These are phyloP conservation scores for Penicillium atrosanguineum DNA, from an alignment of 495 filamentous ascomycete genomes.

Conservation along the genomic window DNA sequence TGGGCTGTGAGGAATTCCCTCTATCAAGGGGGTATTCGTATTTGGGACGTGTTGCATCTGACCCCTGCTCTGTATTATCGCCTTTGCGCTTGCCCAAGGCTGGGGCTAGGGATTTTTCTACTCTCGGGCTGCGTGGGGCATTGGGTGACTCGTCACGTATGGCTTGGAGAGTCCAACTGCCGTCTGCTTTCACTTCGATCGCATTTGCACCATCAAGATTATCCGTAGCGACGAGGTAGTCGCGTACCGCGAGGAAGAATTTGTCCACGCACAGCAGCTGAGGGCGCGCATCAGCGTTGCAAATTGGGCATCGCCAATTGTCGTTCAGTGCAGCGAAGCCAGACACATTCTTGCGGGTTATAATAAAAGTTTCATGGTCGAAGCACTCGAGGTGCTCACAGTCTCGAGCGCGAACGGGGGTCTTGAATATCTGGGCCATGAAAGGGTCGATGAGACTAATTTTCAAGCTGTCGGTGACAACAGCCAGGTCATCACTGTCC, in stretches of 20 bases:
- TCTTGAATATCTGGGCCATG: slow-evolving; percentile 61
- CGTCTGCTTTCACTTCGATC: slow-evolving; percentile 56
- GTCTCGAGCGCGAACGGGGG: slow-evolving; percentile 61
- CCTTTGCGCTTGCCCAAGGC: slow-evolving; percentile 19
- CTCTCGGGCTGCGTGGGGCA: neutral
- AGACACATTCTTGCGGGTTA: slow-evolving; percentile 52
- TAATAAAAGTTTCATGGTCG: slow-evolving; percentile 78
- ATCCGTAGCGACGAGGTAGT: slow-evolving; percentile 41
- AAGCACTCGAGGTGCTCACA: slow-evolving; percentile 82
- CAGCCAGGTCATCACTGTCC: slow-evolving; percentile 64
- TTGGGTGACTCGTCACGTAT: slow-evolving; percentile 22
- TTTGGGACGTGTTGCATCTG: neutral
- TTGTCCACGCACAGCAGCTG: slow-evolving; percentile 63
- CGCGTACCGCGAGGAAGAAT: slow-evolving; percentile 61
- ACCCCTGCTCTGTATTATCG: neutral
- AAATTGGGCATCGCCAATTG: slow-evolving; percentile 81
- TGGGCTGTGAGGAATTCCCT: neutral
- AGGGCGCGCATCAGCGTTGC: slow-evolving; percentile 70
- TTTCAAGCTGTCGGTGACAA: slow-evolving; percentile 60
- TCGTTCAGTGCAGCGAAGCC: slow-evolving; percentile 60
- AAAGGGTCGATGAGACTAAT: slow-evolving; percentile 79
- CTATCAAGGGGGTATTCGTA: neutral
- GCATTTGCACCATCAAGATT: slow-evolving; percentile 46
- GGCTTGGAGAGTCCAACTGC: slow-evolving; percentile 51
- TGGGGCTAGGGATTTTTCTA: neutral